Base-by-base conservation (phyloP, 2,329 filamentous ascomycete species). In the Pleomassaria siparia region DNA sequence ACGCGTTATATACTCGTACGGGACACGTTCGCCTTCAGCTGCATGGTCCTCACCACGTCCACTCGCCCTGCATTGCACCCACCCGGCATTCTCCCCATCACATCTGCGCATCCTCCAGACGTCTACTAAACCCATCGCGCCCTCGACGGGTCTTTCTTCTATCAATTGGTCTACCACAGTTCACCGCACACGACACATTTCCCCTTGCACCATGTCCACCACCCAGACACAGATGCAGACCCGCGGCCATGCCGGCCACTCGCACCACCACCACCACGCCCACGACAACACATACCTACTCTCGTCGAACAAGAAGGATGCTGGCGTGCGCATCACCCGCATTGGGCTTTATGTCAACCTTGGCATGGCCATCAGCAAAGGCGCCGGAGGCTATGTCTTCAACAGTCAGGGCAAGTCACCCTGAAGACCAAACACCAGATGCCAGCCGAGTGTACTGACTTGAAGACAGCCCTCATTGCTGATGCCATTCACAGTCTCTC, bases 401-500 rank as follows among this genome's bases (percentile, higher is more conserved):
- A 91, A 96, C 72, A 96, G 91, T 36, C 91, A 96, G 74, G 76
- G 70, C 68, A 56, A 54, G 61, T 51, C 35, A 24, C 9, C 8
- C 41, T 24, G 22, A 32, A 21, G 22, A 13, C 26, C 15, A n/a
- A 21, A 28, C 28, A 29, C 9, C 20, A 20, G 33, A 33, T 30
- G 8, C n/a, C 13, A 37, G 9, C 16, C n/a, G n/a, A n/a, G n/a
- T n/a, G 28, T 42, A 36, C 64, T 69, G 41, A 69, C 53, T n/a
- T 12, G 36, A 32, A n/a, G 32, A 60, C 64, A 66, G 87, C 89
- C 49, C 88, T 96, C 79, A 79, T 91, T 50, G 91, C 94, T 66
- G 94, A 99, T 71, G 94, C 90, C 46, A 92, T 95, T 76, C 94
- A 99, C 75, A 92, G 91, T 63, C 80, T 97, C 58, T 95, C 92